Percentiles rank a stretch among this genome's conserved stretches.
Evolutionary conservation across 2,329 filamentous ascomycete genomes (phyloP).

Genomic region (Alternaria ventricosa): DNA sequence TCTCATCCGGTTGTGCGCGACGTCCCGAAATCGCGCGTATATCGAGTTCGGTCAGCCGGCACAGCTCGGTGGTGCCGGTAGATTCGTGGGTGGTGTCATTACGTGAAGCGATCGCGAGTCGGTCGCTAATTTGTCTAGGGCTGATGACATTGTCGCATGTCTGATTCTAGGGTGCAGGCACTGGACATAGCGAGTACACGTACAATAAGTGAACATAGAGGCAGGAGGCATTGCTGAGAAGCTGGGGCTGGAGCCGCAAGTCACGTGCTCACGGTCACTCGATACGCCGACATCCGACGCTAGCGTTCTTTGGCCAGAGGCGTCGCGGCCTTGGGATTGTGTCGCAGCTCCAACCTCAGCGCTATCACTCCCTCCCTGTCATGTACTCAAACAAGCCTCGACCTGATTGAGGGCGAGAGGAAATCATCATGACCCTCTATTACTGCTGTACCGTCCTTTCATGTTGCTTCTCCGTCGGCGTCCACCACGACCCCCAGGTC

Average conservation of each 20-base stretch:
- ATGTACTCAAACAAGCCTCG: not conserved
- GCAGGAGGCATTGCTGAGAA: not conserved
- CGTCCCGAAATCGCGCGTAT: no score
- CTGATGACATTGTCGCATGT: not conserved
- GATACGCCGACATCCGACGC: not conserved
- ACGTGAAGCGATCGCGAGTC: not conserved
- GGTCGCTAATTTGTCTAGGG: not conserved
- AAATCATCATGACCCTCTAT: not conserved
- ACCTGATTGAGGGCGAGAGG: not conserved
- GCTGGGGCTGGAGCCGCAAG: not conserved
- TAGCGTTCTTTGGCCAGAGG: not conserved
- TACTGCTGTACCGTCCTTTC: accelerated
- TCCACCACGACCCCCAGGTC: not conserved
- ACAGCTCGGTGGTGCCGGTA: not conserved
- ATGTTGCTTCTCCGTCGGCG: not conserved
- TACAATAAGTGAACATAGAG: not conserved
- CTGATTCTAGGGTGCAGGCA: not conserved
- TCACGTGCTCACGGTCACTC: not conserved
- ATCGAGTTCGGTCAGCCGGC: not conserved
- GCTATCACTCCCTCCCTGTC: not conserved
- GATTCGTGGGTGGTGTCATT: not conserved
- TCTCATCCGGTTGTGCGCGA: no score
- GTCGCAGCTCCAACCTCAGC: not conserved
- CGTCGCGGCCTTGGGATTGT: not conserved
- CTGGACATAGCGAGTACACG: not conserved